These are phyloP conservation scores for Cercospora zeae-maydis DNA, from an alignment of 2,329 filamentous ascomycete species.

Conservation along the genomic window DNA sequence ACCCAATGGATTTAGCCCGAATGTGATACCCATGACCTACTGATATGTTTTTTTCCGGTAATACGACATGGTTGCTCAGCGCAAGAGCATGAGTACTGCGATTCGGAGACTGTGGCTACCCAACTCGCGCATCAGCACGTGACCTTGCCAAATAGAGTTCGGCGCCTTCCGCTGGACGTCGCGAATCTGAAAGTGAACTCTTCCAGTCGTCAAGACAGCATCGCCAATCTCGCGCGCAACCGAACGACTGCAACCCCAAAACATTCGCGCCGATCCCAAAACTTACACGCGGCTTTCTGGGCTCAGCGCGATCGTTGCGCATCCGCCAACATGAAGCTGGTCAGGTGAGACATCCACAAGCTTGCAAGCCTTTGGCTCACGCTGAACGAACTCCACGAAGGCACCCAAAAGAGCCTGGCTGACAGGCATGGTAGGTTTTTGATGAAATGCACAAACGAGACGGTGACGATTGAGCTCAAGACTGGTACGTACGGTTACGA, in stretches of 20 bases:
- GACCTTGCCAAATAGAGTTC: neutral
- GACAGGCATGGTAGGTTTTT: conserved; percentile 66
- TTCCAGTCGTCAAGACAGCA: neutral
- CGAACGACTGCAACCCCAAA: neutral
- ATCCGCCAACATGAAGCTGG: conserved; percentile 79
- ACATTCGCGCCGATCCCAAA: neutral
- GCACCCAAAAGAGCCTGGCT: conserved; percentile 39
- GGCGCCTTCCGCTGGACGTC: neutral
- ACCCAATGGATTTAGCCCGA: neutral
- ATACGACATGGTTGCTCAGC: neutral
- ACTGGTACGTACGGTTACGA: conserved; percentile 62
- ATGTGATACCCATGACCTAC: neutral
- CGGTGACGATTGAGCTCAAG: conserved; percentile 96
- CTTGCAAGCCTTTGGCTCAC: conserved; percentile 35
- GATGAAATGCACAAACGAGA: conserved; percentile 99
- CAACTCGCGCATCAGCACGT: neutral
- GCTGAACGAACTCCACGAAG: conserved; percentile 48
- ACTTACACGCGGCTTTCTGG: neutral
- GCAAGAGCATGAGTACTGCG: neutral
- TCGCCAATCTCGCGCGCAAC: neutral
- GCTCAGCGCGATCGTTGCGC: conserved; percentile 9
- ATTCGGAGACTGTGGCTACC: neutral
- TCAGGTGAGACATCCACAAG: conserved; percentile 64
- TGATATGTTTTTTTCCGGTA: neutral
- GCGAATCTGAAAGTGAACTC: conserved; percentile 2